Percentiles rank a stretch among this genome's conserved stretches.
These are phyloP conservation scores for Pythium rhizo-oryzae DNA, from an alignment of 352 stramenopile species.

Conservation along the genomic window DNA sequence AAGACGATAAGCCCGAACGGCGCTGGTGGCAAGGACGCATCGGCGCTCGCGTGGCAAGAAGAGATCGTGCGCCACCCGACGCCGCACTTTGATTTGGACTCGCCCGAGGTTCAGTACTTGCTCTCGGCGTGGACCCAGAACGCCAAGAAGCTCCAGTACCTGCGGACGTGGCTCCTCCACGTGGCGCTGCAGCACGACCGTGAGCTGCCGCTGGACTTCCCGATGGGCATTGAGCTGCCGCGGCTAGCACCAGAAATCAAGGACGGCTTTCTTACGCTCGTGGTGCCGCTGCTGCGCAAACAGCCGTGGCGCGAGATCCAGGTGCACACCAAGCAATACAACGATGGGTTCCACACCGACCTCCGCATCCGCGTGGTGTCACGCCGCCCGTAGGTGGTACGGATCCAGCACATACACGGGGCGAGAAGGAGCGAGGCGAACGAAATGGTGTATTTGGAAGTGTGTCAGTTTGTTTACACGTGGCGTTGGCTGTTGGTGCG, in stretches of 20 bases:
- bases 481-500: neutral
- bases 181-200: conserved; percentile 39
- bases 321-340: conserved; percentile 63
- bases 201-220: conserved; percentile 51
- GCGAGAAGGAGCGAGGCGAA: neutral
- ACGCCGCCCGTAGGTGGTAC: conserved; percentile 13
- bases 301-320: conserved; percentile 63
- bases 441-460: no score
- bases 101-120: conserved; percentile 71
- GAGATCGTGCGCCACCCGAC: conserved; percentile 73
- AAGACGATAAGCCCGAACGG: neutral
- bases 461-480: neutral
- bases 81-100: conserved; percentile 73
- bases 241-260: conserved; percentile 65
- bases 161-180: conserved; percentile 67
- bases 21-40: neutral
- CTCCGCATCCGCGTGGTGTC: conserved; percentile 65
- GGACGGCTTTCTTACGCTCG: conserved; percentile 76
- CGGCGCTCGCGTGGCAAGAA: conserved; percentile 43
- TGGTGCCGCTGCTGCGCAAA: conserved; percentile 73
- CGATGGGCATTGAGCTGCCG: conserved; percentile 68
- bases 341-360: conserved; percentile 64
- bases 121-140: conserved; percentile 68
- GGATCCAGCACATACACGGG: no score
- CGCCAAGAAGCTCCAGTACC: conserved; percentile 66